Conservation (phyloP, 2,329 filamentous ascomycete species). For the Achaetomium macrosporum region DNA sequence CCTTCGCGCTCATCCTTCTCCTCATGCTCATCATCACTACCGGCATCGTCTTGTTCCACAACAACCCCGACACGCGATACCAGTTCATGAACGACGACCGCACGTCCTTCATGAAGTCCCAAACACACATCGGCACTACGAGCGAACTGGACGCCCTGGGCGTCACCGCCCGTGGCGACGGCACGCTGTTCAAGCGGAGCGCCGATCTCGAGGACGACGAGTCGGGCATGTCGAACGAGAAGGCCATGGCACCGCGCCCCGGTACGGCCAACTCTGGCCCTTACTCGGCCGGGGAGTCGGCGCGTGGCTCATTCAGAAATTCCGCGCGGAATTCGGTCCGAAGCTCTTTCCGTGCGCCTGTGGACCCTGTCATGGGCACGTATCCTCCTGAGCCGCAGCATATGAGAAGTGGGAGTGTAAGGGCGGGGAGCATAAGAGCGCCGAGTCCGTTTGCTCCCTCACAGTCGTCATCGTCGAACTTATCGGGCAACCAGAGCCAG, state of each 20-base stretch:
- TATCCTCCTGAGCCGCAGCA: conserved; percentile 36
- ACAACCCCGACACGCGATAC: conserved; percentile 82
- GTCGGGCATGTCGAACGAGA: conserved; percentile 56
- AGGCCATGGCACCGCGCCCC: conserved; percentile 15
- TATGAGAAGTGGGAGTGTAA: conserved; percentile 6
- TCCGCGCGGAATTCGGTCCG: conserved; percentile 21
- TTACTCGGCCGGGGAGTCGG: conserved; percentile 25
- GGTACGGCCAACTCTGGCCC: conserved; percentile 41
- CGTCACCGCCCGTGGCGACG: conserved; percentile 73
- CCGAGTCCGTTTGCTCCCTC: conserved; percentile 25
- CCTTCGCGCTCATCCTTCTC: conserved; percentile 68
- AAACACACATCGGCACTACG: conserved; percentile 61
- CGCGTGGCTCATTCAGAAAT: conserved; percentile 17
- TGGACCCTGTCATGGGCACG: conserved; percentile 44
- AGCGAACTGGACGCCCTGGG: conserved; percentile 80
- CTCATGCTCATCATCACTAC: conserved; percentile 68
- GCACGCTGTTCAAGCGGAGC: conserved; percentile 54
- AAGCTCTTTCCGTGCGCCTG: conserved; percentile 29
- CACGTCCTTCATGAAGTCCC: conserved; percentile 85
- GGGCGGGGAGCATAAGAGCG: conserved; percentile 21
- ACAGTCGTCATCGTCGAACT: conserved; percentile 19
- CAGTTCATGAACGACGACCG: conserved; percentile 87
- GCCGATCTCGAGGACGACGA: conserved; percentile 68
- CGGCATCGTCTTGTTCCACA: conserved; percentile 64
- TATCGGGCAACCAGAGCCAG: conserved; percentile 18